Percentiles rank a stretch among this genome's conserved stretches.
These are phyloP conservation scores for Ephemerocybe angulata DNA, from an alignment of 768 basidiomycete genomes.

Conservation along the genomic window DNA sequence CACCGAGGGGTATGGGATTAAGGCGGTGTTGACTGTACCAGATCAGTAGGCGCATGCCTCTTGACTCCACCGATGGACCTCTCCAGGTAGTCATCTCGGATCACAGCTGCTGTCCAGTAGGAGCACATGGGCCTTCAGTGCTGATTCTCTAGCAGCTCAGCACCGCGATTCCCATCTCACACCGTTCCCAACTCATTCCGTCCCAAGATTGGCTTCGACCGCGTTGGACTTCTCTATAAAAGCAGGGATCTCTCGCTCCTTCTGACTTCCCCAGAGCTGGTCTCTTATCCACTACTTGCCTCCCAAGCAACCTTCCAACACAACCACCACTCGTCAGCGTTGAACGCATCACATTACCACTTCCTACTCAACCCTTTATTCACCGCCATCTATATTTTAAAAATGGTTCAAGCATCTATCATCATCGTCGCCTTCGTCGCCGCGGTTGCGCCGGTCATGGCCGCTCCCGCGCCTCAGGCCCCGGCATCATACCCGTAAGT, in stretches of 20 bases:
- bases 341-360: background rate
- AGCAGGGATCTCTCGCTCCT: background rate
- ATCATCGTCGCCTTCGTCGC: background rate
- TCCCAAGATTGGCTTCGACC: background rate
- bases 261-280: background rate
- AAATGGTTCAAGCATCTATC: background rate
- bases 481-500: background rate
- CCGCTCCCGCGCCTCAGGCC: background rate
- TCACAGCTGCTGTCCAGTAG: too few species aligned
- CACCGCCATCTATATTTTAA: background rate
- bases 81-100: too few species aligned
- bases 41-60: too few species aligned
- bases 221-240: background rate
- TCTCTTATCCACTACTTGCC: background rate
- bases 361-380: background rate
- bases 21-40: too few species aligned
- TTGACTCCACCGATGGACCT: too few species aligned
- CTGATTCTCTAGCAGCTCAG: too few species aligned
- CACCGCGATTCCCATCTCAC: too few species aligned
- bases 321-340: background rate
- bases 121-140: too few species aligned
- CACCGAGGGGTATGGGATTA: too few species aligned
- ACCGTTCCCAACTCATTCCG: background rate
- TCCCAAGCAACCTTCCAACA: background rate
- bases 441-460: background rate